Evolutionary conservation across 768 basidiomycete genomes (phyloP), one percentile per base, ranked within the genome.

Genomic region (Lentinula raphanica): DNA sequence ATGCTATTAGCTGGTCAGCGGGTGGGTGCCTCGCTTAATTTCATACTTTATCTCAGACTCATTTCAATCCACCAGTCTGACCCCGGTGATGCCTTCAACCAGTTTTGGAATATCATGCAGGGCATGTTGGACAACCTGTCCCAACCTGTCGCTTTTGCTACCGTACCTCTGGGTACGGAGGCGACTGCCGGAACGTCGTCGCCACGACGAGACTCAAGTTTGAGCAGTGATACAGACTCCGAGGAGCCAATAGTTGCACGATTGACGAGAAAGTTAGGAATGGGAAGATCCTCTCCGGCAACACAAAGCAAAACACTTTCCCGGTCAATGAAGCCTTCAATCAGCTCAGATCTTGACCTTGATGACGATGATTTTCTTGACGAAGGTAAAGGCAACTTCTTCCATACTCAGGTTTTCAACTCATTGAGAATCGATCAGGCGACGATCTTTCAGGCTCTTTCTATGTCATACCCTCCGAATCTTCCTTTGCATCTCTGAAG

Each of bases 51-150:
- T 64, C 40, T 56, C 39, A 49, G n/a, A 39, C 31, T 35, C 28
- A 55, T 50, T 31, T 46, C 12, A 48, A 40, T 21, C 40, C 49
- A 57, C 8, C 60, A 88, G 88, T 86, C 86, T 59, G 92, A 94
- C 65, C 86, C 90, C 2, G 84, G 87, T 3, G 92, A 94, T 65
- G 86, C 90, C 4, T 94, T 94, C 74, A 91, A 92, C 66, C 82
- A 90, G 64, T 94, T 93, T 66, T 94, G 92, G 92, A 85, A 81
- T 63, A 88, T 89, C 49, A 87, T 92, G 76, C 90, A 93, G 70
- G 89, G 86, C 39, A 87, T 92, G 83, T 70, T 93, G 46, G 90
- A 93, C 64, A 88, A 91, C 64, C 77, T 94, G n/a, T 87, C 89
- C 3, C 89, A 91, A 64, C 87, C 88, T 3, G 84, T 90, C 8